Evolutionary conservation across 495 filamentous ascomycete species (phyloP).

Genomic region (Xylaria grammica): DNA sequence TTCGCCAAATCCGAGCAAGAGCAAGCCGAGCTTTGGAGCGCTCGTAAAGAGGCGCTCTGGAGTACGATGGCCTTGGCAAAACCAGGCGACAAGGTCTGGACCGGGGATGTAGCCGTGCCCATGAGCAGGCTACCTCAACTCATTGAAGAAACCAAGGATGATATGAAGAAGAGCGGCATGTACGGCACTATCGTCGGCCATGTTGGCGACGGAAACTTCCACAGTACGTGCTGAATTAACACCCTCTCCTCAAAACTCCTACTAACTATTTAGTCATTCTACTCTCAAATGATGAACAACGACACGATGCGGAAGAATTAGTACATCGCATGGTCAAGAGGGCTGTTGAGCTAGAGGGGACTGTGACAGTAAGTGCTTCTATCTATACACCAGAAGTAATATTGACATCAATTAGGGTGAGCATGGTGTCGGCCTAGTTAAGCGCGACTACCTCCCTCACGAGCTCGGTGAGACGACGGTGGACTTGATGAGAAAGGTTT

Average conservation of each 20-base stretch:
- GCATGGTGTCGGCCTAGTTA: constrained; percentile 81
- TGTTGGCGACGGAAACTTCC: constrained; percentile 86
- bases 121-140: constrained; percentile 74
- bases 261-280: constrained; percentile 62
- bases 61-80: constrained; percentile 62
- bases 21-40: constrained; percentile 81
- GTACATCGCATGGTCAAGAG: constrained; percentile 86
- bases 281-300: constrained; percentile 70
- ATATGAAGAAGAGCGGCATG: constrained; percentile 69
- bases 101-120: constrained; percentile 82
- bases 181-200: constrained; percentile 79
- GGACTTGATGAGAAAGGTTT: constrained; percentile 78
- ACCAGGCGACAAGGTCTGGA: constrained; percentile 75
- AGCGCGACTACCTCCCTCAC: constrained; percentile 78
- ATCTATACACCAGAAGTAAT: not conserved
- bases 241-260: not conserved
- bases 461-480: constrained; percentile 75
- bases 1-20: constrained; percentile 75
- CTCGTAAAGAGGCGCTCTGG: constrained; percentile 88
- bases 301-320: constrained; percentile 66
- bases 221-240: constrained; percentile 52
- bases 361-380: constrained; percentile 61
- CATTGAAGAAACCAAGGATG: constrained; percentile 78
- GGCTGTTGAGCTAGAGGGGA: constrained; percentile 82
- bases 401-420: constrained; percentile 58